Conservation (phyloP, 257 asterid genomes). For the Asclepias syriaca region DNA sequence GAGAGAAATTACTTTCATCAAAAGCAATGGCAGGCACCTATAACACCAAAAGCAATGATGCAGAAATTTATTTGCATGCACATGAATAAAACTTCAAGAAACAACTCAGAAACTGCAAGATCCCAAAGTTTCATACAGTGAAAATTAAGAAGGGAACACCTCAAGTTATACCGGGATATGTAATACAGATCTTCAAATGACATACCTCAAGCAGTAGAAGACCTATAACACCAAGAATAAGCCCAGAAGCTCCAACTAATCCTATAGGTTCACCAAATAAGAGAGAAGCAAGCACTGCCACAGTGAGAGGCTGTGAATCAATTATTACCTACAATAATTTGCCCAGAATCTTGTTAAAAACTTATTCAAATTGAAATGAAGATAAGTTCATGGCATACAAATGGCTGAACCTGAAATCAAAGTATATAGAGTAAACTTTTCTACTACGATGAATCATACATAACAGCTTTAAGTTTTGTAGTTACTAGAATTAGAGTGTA, state of each 20-base stretch:
- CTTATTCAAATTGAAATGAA: background rate
- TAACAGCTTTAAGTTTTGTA: background rate
- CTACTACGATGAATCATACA: background rate
- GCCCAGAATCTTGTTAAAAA: conserved; percentile 21
- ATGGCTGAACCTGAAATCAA: background rate
- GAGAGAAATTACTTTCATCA: conserved; percentile 53
- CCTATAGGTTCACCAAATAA: conserved; percentile 87
- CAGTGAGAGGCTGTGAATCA: conserved; percentile 96
- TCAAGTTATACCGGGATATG: background rate
- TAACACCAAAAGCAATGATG: conserved; percentile 46
- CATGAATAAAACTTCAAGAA: background rate
- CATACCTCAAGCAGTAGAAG: conserved; percentile 90
- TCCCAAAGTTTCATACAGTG: background rate
- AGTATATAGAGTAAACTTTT: background rate
- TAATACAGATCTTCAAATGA: background rate
- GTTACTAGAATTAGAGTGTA: background rate
- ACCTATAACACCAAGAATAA: conserved; percentile 78
- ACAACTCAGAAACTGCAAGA: background rate
- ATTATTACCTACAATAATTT: conserved; percentile 73
- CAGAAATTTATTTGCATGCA: background rate
- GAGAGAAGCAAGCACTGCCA: conserved; percentile 82
- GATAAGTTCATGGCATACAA: background rate
- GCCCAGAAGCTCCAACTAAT: conserved; percentile 74
- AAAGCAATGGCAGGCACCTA: conserved; percentile 67
- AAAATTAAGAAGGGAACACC: background rate